Percentiles rank a stretch among this genome's conserved stretches.
Evolutionary conservation across 768 basidiomycete species (phyloP).

Genomic region (Auricularia cornea): DNA sequence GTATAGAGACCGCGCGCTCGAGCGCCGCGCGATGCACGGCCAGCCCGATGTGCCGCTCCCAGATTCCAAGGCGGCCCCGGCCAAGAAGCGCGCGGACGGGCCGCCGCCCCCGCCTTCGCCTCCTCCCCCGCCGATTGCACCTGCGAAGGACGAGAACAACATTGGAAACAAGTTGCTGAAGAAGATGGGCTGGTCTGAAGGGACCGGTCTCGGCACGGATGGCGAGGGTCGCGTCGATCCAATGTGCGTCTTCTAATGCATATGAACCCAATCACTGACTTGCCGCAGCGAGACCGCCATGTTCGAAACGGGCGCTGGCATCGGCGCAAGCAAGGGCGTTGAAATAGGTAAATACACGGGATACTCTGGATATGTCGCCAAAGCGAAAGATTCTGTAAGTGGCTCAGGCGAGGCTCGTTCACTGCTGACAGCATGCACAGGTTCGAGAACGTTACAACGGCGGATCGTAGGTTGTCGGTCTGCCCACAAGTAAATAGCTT

Average conservation of each 20-base stretch:
- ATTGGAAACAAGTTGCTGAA: conserved; percentile 88
- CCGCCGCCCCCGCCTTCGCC: conserved; percentile 54
- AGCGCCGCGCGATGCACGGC: conserved; percentile 83
- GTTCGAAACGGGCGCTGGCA: conserved; percentile 79
- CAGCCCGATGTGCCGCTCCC: conserved; percentile 80
- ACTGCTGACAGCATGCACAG: neutral
- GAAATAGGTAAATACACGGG: conserved; percentile 70
- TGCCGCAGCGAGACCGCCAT: conserved; percentile 63
- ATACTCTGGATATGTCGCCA: conserved; percentile 52
- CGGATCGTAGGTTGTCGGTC: neutral
- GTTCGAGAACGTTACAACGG: neutral
- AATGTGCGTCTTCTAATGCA: conserved; percentile 43
- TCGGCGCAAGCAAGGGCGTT: conserved; percentile 89
- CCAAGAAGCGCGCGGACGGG: conserved; percentile 50
- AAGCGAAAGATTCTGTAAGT: conserved; percentile 10
- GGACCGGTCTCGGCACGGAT: conserved; percentile 72
- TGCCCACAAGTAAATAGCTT: too few relatives aligned
- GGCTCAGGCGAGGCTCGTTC: neutral
- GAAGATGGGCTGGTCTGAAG: conserved; percentile 98
- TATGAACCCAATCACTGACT: neutral
- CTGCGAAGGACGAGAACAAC: conserved; percentile 74
- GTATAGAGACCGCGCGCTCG: conserved; percentile 92
- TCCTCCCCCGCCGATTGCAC: conserved; percentile 55
- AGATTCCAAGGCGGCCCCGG: conserved; percentile 31
- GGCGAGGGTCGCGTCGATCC: conserved; percentile 86